Conservation (phyloP, 306 rosid species). For the Gastrolobium bilobum region DNA sequence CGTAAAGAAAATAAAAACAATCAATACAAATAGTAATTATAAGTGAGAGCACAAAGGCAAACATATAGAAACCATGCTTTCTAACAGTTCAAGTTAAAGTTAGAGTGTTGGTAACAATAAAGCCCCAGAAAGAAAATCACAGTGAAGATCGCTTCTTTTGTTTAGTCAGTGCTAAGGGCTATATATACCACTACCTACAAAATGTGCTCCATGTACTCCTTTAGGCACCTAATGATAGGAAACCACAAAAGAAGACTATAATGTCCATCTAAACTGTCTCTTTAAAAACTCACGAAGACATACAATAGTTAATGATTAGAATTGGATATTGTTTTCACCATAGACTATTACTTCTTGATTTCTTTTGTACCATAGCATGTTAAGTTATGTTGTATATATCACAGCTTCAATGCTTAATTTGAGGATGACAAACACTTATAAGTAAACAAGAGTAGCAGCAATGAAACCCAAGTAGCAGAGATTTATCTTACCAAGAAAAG, state of each 20-base stretch:
- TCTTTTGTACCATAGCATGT: not conserved
- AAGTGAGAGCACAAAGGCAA: not conserved
- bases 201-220: constrained; percentile 8
- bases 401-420: constrained; percentile 30
- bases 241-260: not conserved
- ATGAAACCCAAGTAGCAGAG: constrained; percentile 22
- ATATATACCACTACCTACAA: constrained; percentile 6
- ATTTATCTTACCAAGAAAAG: constrained; percentile 95
- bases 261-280: not conserved
- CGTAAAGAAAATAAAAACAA: constrained; percentile 18
- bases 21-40: not conserved
- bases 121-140: constrained; percentile 17
- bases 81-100: constrained; percentile 3
- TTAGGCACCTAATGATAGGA: not conserved
- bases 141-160: constrained; percentile 4
- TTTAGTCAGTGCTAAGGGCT: not conserved
- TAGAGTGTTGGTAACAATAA: not conserved
- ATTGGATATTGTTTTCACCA: constrained; percentile 9
- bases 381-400: constrained; percentile 36
- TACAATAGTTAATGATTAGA: constrained; percentile 22
- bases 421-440: constrained; percentile 18
- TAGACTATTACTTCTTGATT: constrained; percentile 11
- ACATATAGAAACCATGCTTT: not conserved
- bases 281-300: constrained; percentile 14
- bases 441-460: constrained; percentile 33